These are phyloP conservation scores for Leccinum variicolor DNA, from an alignment of 768 basidiomycete genomes.

Conservation along the genomic window DNA sequence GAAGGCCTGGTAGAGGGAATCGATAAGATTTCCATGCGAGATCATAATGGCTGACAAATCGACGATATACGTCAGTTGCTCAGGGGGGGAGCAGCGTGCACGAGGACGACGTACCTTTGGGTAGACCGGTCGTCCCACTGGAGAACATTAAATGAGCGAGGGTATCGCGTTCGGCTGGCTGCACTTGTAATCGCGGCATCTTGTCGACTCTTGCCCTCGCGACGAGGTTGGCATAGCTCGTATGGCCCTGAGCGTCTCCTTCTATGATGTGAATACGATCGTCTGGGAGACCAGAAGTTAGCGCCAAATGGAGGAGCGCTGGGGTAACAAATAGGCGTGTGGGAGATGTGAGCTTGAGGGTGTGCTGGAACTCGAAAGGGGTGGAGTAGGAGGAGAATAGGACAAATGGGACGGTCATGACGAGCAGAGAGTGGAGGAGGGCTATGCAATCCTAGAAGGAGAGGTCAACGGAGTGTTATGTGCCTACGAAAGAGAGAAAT, in stretches of 20 bases:
- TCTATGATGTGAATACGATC: conserved; percentile 49
- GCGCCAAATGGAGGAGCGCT: conserved; percentile 39
- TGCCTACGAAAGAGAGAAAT: neutral
- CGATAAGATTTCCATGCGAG: conserved; percentile 61
- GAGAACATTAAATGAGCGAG: conserved; percentile 73
- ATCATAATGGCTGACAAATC: conserved; percentile 60
- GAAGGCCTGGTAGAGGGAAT: conserved; percentile 38
- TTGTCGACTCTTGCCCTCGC: conserved; percentile 34
- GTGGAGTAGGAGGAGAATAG: conserved; percentile 56
- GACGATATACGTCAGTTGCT: conserved; percentile 2
- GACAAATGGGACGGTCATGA: conserved; percentile 49
- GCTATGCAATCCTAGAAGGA: conserved; percentile 50
- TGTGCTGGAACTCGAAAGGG: conserved; percentile 51
- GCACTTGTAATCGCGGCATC: conserved; percentile 40
- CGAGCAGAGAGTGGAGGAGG: conserved; percentile 47
- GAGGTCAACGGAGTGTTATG: neutral
- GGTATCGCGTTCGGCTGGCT: conserved; percentile 47
- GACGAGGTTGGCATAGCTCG: conserved; percentile 45
- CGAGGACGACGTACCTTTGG: conserved; percentile 52
- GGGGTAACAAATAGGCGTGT: conserved; percentile 56
- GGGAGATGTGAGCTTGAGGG: conserved; percentile 43
- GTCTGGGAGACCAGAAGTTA: conserved; percentile 35
- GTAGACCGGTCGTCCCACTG: conserved; percentile 73
- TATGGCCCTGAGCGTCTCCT: conserved; percentile 39
- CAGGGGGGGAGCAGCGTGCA: neutral